These are phyloP conservation scores for Boletellus deceptivus DNA, from an alignment of 1,284 basidiomycete species.

Conservation along the genomic window DNA sequence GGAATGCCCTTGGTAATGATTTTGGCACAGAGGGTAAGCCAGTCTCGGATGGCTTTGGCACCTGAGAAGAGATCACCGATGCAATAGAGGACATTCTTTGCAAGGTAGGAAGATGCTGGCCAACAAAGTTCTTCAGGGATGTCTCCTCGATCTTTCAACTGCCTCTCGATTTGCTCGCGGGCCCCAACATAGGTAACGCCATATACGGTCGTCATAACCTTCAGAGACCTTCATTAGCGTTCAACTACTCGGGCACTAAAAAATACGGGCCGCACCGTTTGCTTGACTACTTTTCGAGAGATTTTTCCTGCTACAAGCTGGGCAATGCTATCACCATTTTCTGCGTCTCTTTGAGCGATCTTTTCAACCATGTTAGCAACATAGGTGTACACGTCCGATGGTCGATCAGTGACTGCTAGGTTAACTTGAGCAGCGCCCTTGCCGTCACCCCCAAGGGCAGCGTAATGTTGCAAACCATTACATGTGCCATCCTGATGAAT, in stretches of 20 bases:
- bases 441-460: constrained; percentile 92
- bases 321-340: constrained; percentile 54
- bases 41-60: constrained; percentile 89
- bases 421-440: constrained; percentile 94
- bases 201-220: constrained; percentile 99
- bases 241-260: not conserved
- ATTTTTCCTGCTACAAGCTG: constrained; percentile 76
- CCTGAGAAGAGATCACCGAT: constrained; percentile 94
- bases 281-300: constrained; percentile 95
- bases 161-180: constrained; percentile 91
- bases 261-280: constrained; percentile 60
- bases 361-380: constrained; percentile 84
- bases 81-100: constrained; percentile 72
- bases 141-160: constrained; percentile 78
- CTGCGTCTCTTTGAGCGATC: constrained; percentile 37
- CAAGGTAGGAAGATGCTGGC: constrained; percentile 79
- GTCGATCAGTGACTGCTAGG: constrained; percentile 79
- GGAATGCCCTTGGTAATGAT: constrained; percentile 90
- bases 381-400: constrained; percentile 94
- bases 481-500: constrained; percentile 99
- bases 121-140: constrained; percentile 76
- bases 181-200: constrained; percentile 97
- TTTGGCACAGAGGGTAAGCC: constrained; percentile 83
- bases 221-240: constrained; percentile 6
- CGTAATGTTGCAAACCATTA: constrained; percentile 98